A percentile compares a stretch with the other conserved stretches of the same genome.
These are phyloP conservation scores for Mortierella sp. DNA, from an alignment of 371 early-diverging fungal genomes.

Conservation along the genomic window DNA sequence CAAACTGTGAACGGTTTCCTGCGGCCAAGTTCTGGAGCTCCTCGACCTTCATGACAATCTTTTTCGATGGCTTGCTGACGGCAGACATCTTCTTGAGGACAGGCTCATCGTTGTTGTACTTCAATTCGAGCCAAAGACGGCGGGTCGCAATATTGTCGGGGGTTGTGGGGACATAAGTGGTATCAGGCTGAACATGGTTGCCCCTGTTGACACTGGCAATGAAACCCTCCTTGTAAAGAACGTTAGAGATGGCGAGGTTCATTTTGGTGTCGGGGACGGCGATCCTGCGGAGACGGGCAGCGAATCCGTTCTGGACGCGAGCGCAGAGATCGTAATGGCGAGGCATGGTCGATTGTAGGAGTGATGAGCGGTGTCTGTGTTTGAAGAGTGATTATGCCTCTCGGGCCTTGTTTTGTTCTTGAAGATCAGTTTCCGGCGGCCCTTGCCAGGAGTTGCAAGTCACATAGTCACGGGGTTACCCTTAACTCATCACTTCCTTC, in stretches of 20 bases:
- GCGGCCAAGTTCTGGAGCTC: constrained; percentile 84
- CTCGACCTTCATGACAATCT: constrained; percentile 82
- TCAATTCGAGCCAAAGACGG: constrained; percentile 93
- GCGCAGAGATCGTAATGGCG: constrained; percentile 93
- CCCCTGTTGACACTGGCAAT: constrained; percentile 86
- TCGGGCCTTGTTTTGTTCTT: neutral
- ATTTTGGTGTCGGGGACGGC: constrained; percentile 93
- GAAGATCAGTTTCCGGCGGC: constrained; percentile 5
- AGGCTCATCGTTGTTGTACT: constrained; percentile 91
- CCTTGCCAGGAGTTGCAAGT: neutral
- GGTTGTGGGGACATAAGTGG: constrained; percentile 80
- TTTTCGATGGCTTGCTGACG: constrained; percentile 88
- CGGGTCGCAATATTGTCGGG: constrained; percentile 89
- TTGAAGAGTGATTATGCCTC: neutral
- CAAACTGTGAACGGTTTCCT: constrained; percentile 80
- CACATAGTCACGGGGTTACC: constrained; percentile 7
- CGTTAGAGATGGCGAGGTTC: constrained; percentile 87
- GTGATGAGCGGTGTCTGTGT: constrained; percentile 4
- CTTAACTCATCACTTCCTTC: neutral
- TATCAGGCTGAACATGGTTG: constrained; percentile 81
- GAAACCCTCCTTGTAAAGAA: constrained; percentile 95
- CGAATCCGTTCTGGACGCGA: constrained; percentile 92
- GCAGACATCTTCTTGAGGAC: constrained; percentile 81
- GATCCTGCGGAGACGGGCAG: constrained; percentile 83
- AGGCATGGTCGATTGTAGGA: constrained; percentile 69